A percentile compares a stretch with the other conserved stretches of the same genome.
phyloP scores from a whole-genome alignment of 2,329 filamentous ascomycete genomes.

The Fusarium tupiense region DNA sequence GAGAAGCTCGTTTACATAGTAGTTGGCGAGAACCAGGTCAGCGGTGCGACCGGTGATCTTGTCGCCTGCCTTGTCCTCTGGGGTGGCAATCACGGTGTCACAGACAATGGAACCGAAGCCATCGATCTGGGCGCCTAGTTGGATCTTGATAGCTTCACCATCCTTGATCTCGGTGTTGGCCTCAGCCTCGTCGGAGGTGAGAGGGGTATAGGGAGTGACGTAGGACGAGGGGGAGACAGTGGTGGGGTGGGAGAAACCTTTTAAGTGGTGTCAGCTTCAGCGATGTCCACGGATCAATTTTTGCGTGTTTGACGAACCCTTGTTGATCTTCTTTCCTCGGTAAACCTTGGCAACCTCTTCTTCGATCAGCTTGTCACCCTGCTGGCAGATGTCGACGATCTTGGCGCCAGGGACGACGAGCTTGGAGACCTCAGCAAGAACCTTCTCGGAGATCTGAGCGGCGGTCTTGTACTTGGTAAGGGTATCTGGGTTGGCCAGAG shows the following conservation, averaged over 20 bases:
- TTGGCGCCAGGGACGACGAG: constrained; percentile 85
- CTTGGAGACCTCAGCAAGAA: constrained; percentile 83
- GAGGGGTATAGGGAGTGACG: constrained; percentile 95
- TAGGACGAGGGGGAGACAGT: constrained; percentile 94
- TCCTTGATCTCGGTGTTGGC: constrained; percentile 81
- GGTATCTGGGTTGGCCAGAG: constrained; percentile 90
- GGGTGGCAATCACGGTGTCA: constrained; percentile 82
- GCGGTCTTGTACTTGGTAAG: constrained; percentile 99
- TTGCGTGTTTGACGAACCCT: constrained; percentile 68
- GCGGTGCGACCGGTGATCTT: constrained; percentile 80
- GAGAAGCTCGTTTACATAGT: constrained; percentile 96
- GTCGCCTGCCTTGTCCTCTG: constrained; percentile 68
- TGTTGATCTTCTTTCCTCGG: constrained; percentile 96
- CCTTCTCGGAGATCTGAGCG: constrained; percentile 93
- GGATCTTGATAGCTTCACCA: constrained; percentile 93
- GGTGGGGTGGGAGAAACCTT: constrained; percentile 90
- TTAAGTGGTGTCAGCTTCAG: constrained; percentile 36
- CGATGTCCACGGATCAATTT: neutral
- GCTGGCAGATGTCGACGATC: constrained; percentile 92
- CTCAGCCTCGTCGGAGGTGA: constrained; percentile 87
- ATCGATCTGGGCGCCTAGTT: constrained; percentile 98
- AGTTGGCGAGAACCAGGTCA: constrained; percentile 87
- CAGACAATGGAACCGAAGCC: constrained; percentile 97
- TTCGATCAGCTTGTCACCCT: constrained; percentile 93
- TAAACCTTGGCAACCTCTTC: constrained; percentile 96